Conservation (phyloP, 352 stramenopile species). For the Saprolegnia parasitica region DNA sequence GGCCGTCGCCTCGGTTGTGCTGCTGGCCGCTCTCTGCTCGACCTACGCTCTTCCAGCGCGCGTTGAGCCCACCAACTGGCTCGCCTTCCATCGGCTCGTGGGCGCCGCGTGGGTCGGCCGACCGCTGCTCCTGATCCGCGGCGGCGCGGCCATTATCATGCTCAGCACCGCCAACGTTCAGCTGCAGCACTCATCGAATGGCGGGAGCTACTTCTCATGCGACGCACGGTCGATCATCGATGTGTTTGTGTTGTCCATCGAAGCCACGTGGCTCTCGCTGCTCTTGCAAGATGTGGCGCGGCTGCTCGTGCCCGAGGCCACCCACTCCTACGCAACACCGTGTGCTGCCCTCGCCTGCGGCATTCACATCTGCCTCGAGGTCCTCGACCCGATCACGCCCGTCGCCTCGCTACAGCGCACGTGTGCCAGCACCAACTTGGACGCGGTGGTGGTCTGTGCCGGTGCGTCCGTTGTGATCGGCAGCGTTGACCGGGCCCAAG, state of each 20-base stretch:
- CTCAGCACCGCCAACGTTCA: constrained; percentile 4
- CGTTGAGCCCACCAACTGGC: not conserved
- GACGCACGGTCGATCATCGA: not conserved
- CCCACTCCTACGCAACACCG: not conserved
- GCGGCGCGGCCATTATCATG: constrained; percentile 3
- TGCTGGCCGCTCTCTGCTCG: not conserved
- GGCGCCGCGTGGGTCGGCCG: constrained; percentile 9
- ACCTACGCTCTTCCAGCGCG: not conserved
- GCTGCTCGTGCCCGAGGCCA: not conserved
- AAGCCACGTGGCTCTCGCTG: constrained; percentile 12
- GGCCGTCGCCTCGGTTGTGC: not conserved
- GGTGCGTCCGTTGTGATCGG: not conserved
- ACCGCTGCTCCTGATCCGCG: constrained; percentile 6
- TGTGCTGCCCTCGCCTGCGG: not conserved
- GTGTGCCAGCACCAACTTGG: not conserved
- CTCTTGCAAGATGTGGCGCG: constrained; percentile 7
- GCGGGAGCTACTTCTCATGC: too few species aligned
- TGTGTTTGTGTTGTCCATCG: not conserved
- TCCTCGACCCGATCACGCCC: not conserved
- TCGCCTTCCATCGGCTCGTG: constrained; percentile 4
- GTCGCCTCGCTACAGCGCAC: not conserved
- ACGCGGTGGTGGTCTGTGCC: not conserved
- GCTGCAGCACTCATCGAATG: too few species aligned
- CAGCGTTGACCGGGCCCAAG: too few species aligned
- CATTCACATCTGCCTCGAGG: not conserved